Percentiles rank a stretch among this genome's conserved stretches.
Conservation (phyloP, 1,284 basidiomycete genomes). For the Athelia sp. region DNA sequence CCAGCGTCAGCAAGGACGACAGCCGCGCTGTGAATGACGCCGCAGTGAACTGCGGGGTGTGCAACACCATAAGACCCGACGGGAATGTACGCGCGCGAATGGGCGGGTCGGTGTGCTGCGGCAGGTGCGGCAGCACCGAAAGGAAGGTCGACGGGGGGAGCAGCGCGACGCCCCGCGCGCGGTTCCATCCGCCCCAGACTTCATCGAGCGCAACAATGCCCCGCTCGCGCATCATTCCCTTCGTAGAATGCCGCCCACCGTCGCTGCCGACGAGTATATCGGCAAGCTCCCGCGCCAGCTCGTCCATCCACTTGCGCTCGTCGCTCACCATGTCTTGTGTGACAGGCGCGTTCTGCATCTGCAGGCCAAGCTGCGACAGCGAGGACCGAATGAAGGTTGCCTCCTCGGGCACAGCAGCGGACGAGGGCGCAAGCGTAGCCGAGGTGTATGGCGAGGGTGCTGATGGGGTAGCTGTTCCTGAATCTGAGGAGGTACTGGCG, state of each 20-base stretch:
- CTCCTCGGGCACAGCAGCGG: conserved; percentile 62
- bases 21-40: conserved; percentile 65
- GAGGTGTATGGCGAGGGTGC: conserved; percentile 9
- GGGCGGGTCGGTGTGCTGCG: conserved; percentile 61
- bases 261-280: conserved; percentile 59
- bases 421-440: conserved; percentile 21
- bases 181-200: conserved; percentile 97
- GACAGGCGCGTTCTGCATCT: conserved; percentile 72
- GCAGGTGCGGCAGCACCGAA: conserved; percentile 66
- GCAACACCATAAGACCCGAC: conserved; percentile 75
- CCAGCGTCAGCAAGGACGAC: conserved; percentile 42
- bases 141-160: conserved; percentile 85
- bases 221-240: conserved; percentile 60
- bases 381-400: conserved; percentile 86
- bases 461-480: conserved; percentile 14
- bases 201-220: conserved; percentile 90
- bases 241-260: conserved; percentile 8
- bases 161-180: conserved; percentile 88
- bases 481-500: conserved; percentile 15
- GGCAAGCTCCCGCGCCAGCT: conserved; percentile 82
- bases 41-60: conserved; percentile 73
- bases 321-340: conserved; percentile 89
- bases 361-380: conserved; percentile 83
- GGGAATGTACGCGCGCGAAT: conserved; percentile 68
- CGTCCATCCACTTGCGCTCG: conserved; percentile 76